These are phyloP conservation scores for Austroboletus olivaceoglutinosus DNA, from an alignment of 1,284 basidiomycete genomes.

Conservation along the genomic window DNA sequence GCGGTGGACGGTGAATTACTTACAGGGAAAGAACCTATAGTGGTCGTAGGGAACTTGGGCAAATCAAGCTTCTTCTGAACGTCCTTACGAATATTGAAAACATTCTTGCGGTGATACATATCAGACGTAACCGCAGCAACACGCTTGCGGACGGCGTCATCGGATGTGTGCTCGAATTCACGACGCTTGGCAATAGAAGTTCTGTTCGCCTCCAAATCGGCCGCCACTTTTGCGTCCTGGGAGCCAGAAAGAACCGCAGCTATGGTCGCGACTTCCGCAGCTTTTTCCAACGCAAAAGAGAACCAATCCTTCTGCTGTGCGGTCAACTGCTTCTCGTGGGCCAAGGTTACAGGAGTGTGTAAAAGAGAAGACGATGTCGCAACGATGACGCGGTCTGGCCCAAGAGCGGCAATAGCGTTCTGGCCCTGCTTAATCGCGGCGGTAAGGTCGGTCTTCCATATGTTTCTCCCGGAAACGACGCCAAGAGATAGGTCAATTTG, in stretches of 20 bases:
- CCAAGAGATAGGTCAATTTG: constrained; percentile 88
- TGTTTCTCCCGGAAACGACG: constrained; percentile 97
- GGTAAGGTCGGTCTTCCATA: constrained; percentile 98
- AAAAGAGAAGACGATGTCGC: constrained; percentile 97
- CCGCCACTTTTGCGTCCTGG: constrained; percentile 67
- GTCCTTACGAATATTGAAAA: constrained; percentile 86
- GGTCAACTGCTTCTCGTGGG: constrained; percentile 91
- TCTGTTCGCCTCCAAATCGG: constrained; percentile 85
- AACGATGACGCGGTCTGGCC: constrained; percentile 86
- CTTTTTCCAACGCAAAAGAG: constrained; percentile 98
- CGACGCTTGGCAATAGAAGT: constrained; percentile 93
- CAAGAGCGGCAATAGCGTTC: constrained; percentile 82
- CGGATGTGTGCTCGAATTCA: constrained; percentile 92
- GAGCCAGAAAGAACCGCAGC: constrained; percentile 82
- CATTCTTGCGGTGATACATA: constrained; percentile 86
- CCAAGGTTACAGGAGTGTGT: constrained; percentile 96
- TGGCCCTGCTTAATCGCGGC: constrained; percentile 82
- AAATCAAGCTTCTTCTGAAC: constrained; percentile 90
- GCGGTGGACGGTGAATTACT: constrained; percentile 22
- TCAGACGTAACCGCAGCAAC: constrained; percentile 90
- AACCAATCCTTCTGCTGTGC: constrained; percentile 96
- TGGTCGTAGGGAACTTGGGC: constrained; percentile 98
- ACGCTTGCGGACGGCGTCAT: constrained; percentile 94
- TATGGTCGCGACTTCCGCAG: constrained; percentile 85
- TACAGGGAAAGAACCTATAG: constrained; percentile 97